Conservation (phyloP, 2,329 filamentous ascomycete species). For the Colletotrichum liaoningense region DNA sequence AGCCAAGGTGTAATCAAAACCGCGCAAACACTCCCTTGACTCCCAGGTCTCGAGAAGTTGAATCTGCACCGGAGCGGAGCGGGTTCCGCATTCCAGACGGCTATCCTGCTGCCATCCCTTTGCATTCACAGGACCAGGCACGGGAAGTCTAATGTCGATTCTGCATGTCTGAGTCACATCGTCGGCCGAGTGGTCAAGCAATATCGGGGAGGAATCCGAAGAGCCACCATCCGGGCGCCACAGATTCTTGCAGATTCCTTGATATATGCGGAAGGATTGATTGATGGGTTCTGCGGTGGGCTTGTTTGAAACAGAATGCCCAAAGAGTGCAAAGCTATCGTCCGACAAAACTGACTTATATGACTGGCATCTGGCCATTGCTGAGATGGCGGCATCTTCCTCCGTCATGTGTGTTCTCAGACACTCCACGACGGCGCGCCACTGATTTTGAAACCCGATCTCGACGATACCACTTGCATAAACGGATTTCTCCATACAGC, state of each 20-base stretch:
- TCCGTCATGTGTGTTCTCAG: background rate
- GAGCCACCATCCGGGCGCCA: background rate
- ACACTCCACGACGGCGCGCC: background rate
- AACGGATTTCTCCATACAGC: background rate
- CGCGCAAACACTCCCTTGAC: background rate
- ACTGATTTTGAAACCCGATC: rapidly evolving
- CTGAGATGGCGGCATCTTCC: background rate
- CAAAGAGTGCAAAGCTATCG: background rate
- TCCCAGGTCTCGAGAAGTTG: too few species aligned
- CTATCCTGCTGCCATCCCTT: background rate
- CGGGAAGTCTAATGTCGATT: background rate
- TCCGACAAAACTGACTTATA: background rate
- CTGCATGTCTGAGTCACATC: background rate
- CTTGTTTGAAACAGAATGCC: background rate
- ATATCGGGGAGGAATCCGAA: background rate
- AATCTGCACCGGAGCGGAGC: background rate
- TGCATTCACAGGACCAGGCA: background rate
- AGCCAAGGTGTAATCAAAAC: background rate
- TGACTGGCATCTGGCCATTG: background rate
- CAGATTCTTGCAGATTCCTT: background rate
- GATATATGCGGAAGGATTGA: background rate
- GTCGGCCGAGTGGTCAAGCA: background rate
- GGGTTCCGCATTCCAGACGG: background rate
- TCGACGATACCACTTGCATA: background rate
- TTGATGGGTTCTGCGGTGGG: background rate